Evolutionary conservation across 1,284 basidiomycete genomes (phyloP).

Genomic region (Lignosus rhinocerotis): DNA sequence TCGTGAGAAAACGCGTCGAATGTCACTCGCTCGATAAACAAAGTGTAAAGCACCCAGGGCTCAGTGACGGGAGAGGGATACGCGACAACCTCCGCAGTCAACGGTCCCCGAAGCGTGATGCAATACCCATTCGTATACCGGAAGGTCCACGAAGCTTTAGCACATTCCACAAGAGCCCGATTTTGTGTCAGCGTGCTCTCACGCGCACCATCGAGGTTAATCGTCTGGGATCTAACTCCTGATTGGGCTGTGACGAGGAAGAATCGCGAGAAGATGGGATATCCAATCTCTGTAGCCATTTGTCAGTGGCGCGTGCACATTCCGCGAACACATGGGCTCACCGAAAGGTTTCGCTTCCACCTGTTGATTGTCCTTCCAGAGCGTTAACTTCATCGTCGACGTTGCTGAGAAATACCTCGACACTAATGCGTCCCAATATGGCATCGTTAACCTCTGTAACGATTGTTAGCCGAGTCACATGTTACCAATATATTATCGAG

Average conservation of each 20-base stretch:
- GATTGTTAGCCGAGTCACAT: not conserved
- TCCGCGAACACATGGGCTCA: constrained; percentile 35
- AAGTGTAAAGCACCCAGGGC: constrained; percentile 22
- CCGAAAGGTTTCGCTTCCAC: constrained; percentile 79
- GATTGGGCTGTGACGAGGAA: constrained; percentile 80
- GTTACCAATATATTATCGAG: not conserved
- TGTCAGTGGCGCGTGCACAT: not conserved
- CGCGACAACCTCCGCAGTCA: too few species aligned
- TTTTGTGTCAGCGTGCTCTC: too few species aligned
- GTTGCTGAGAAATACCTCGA: constrained; percentile 65
- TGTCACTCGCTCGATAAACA: constrained; percentile 68
- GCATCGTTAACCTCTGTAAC: constrained; percentile 55
- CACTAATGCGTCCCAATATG: constrained; percentile 65
- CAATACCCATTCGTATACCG: constrained; percentile 74
- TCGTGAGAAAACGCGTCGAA: constrained; percentile 72
- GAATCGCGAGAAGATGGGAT: constrained; percentile 77
- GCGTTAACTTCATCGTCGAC: constrained; percentile 69
- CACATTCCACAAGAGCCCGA: constrained; percentile 69
- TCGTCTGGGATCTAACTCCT: constrained; percentile 74
- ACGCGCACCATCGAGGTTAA: constrained; percentile 69
- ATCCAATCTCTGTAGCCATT: constrained; percentile 59
- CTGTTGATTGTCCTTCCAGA: constrained; percentile 78
- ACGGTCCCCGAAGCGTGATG: constrained; percentile 68
- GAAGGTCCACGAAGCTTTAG: constrained; percentile 73
- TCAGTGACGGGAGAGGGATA: not conserved